Percentiles rank a stretch among this genome's conserved stretches.
phyloP scores from a whole-genome alignment of 495 filamentous ascomycete species.

The Penicillium cinerascens region DNA sequence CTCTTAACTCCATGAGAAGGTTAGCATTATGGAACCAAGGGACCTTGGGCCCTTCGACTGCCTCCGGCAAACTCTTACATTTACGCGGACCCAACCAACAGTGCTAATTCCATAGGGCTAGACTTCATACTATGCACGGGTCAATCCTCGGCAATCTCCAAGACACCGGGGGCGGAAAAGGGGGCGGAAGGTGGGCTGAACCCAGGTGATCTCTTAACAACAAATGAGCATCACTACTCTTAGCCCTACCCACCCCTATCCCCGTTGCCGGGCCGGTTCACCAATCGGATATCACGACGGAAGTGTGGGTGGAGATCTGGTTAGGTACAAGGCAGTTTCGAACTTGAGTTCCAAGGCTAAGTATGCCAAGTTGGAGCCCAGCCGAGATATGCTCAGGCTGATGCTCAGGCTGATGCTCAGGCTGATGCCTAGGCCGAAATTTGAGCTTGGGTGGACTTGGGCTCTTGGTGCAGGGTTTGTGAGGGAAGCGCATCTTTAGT shows the following conservation, averaged over 20 bases:
- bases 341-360: no score
- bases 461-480: no score
- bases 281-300: no score
- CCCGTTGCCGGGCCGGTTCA: no score
- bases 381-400: no score
- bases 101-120: slow-evolving; percentile 4
- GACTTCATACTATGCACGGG: slow-evolving; percentile 1
- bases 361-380: no score
- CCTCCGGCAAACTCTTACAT: background rate
- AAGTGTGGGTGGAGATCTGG: no score
- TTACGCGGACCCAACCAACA: background rate
- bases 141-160: slow-evolving; percentile 1
- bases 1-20: slow-evolving; percentile 6
- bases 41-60: background rate
- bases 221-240: slow-evolving; percentile 3
- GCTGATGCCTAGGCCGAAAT: no score
- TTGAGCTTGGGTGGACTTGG: no score
- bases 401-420: no score
- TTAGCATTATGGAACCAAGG: background rate
- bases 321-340: no score
- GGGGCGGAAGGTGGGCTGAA: slow-evolving; percentile 4
- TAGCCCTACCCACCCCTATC: slow-evolving; percentile 5
- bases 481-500: no score
- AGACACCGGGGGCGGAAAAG: background rate
- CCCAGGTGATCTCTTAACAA: slow-evolving; percentile 3